These are phyloP conservation scores for Pilasporangium apinafurcum DNA, from an alignment of 352 stramenopile genomes.

Conservation along the genomic window DNA sequence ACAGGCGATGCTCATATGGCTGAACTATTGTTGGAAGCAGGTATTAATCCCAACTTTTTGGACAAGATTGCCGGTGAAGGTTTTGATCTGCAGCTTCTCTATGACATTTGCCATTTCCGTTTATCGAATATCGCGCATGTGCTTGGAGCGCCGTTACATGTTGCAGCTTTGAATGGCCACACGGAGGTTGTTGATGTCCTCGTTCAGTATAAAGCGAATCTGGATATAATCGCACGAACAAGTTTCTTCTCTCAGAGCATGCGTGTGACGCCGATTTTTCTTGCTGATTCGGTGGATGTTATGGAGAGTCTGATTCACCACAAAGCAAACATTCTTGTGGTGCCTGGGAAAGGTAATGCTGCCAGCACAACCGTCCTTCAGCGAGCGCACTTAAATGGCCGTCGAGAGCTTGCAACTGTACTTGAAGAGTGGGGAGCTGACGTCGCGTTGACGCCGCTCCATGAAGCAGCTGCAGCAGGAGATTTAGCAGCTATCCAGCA, in stretches of 20 bases:
- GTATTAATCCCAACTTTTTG: conserved; percentile 66
- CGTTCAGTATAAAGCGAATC: conserved; percentile 44
- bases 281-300: conserved; percentile 67
- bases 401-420: conserved; percentile 41
- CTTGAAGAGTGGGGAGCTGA: conserved; percentile 73
- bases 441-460: conserved; percentile 70
- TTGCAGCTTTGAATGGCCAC: conserved; percentile 62
- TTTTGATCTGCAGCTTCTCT: conserved; percentile 53
- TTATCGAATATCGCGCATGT: conserved; percentile 63
- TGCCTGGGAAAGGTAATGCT: conserved; percentile 51
- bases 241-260: conserved; percentile 64
- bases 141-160: conserved; percentile 58
- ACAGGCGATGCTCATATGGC: conserved; percentile 53
- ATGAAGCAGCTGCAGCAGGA: conserved; percentile 53
- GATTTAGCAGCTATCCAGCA: conserved; percentile 46
- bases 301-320: conserved; percentile 56
- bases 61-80: conserved; percentile 69
- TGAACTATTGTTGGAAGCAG: conserved; percentile 44
- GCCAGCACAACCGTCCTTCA: conserved; percentile 73
- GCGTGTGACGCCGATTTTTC: conserved; percentile 65
- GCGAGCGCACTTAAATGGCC: conserved; percentile 51
- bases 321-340: conserved; percentile 61
- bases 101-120: conserved; percentile 61
- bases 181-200: conserved; percentile 54
- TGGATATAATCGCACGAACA: conserved; percentile 49